Evolutionary conservation across 371 early-diverging fungal species (phyloP).

Genomic region (Rhizomucor pusillus): DNA sequence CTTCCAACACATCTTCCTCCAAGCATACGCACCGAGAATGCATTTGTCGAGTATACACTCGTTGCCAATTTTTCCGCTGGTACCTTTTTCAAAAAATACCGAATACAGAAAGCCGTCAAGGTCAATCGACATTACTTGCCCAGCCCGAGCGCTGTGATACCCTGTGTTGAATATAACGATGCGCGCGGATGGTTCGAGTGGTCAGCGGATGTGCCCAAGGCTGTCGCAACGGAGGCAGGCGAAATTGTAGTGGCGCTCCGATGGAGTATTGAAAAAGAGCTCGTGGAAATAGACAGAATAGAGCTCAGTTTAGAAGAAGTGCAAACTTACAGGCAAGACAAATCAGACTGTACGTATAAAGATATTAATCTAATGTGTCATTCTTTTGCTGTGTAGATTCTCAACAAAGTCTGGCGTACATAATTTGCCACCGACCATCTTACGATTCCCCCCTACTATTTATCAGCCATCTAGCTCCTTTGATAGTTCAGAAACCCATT

Average conservation of each 20-base stretch:
- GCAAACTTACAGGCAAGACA: conserved; percentile 36
- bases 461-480: conserved; percentile 41
- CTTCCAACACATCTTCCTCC: conserved; percentile 41
- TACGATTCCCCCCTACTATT: conserved; percentile 29
- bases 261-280: conserved; percentile 47
- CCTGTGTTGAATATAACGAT: conserved; percentile 31
- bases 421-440: conserved; percentile 32
- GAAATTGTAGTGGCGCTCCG: conserved; percentile 40
- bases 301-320: conserved; percentile 36
- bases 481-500: conserved; percentile 40
- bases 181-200: conserved; percentile 50
- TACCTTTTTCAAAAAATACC: conserved; percentile 45
- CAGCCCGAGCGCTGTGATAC: conserved; percentile 41
- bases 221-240: conserved; percentile 41
- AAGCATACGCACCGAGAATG: conserved; percentile 26
- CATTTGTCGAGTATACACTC: conserved; percentile 43
- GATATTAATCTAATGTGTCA: no score
- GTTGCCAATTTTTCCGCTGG: conserved; percentile 48
- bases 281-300: conserved; percentile 35
- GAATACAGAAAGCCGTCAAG: conserved; percentile 31
- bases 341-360: no score
- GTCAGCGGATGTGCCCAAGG: conserved; percentile 43
- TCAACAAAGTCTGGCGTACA: conserved; percentile 39
- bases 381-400: conserved; percentile 16
- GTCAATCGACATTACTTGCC: conserved; percentile 45